Base-by-base conservation (phyloP, 805 yeast genomes). In the Vanderwaltozyma polyspora region DNA sequence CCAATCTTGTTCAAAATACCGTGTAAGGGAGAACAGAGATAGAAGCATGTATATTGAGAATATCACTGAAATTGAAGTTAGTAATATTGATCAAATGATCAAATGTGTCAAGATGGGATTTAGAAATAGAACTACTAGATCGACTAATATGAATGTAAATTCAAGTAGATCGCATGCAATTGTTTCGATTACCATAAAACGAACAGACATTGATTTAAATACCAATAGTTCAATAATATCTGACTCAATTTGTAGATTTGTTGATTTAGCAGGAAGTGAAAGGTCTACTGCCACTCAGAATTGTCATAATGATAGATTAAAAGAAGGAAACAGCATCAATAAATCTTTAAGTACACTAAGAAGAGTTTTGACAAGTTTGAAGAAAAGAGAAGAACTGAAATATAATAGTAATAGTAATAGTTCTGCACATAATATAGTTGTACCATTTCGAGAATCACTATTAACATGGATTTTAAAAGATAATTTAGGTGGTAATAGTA, bases 181-280 rank as follows among this genome's bases (percentile, higher is more conserved):
- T 15, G 74, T 89, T 9, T 76, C 82, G 53, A 67, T 89, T 13
- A 66, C 63, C 4, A 60, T 83, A 31, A 65, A 69, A 37, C 70
- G 75, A 42, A 94, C 83, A 51, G 93, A 94, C 1, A 64, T 75
- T 5, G 74, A 39, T 51, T 83, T 87, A 13, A 61, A 62, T 3
- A 56, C 64, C 6, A 62, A 66, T 2, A 71, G 68, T 50, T 34
- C 61, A 9, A 42, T 50, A 0, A 57, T 64, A 10, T 67, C 64
- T 6, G 41, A 43, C 11, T 57, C 55, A 21, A 60, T 57, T n/a
- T 57, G 63, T 26, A 70, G 85, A 23, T 66, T 89, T 36, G 76
- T 89, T 32, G 98, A 89, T 58, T 64, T 89, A 36, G 98, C 98
- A 0, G 97, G 97, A 2, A 83, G 95, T 0, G 98, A 89, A 60